Percentiles rank a stretch among this genome's conserved stretches.
Conservation (phyloP, 2,329 filamentous ascomycete genomes). For the Colletotrichum euphorbiae region DNA sequence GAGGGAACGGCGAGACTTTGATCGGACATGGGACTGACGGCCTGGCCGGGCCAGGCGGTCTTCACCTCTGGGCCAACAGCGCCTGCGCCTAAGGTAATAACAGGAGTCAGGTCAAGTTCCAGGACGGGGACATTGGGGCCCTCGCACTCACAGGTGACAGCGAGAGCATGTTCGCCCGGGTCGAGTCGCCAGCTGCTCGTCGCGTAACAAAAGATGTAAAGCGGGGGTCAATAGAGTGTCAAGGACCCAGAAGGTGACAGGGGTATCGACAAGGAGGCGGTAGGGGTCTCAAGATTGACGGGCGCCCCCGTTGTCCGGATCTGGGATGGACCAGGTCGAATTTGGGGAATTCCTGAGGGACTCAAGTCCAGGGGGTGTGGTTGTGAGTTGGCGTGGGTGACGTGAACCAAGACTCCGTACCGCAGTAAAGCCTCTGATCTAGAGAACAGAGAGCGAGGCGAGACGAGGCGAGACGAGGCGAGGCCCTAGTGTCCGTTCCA, state of each 20-base stretch:
- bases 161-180: conserved; percentile 26
- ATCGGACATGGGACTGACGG: conserved; percentile 36
- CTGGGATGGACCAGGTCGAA: conserved; percentile 23
- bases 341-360: conserved; percentile 28
- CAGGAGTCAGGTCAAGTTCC: conserved; percentile 19
- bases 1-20: conserved; percentile 38
- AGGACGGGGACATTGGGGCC: conserved; percentile 18
- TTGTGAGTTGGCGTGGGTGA: neutral
- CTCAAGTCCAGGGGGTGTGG: conserved; percentile 19
- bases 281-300: conserved; percentile 25
- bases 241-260: conserved; percentile 26
- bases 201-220: conserved; percentile 26
- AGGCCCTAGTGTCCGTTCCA: conserved; percentile 33
- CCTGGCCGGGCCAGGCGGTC: conserved; percentile 32
- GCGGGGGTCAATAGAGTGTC: conserved; percentile 31
- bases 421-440: conserved; percentile 3
- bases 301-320: conserved; percentile 19
- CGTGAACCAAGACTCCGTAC: neutral
- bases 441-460: conserved; percentile 16
- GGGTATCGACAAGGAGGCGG: conserved; percentile 18
- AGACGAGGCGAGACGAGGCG: conserved; percentile 25
- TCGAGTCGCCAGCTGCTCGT: conserved; percentile 15
- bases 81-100: conserved; percentile 27
- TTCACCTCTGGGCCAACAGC: conserved; percentile 11
- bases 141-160: conserved; percentile 23